Percentiles rank a stretch among this genome's conserved stretches.
These are phyloP conservation scores for Clavispora asparagi DNA, from an alignment of 805 yeast genomes.

Conservation along the genomic window DNA sequence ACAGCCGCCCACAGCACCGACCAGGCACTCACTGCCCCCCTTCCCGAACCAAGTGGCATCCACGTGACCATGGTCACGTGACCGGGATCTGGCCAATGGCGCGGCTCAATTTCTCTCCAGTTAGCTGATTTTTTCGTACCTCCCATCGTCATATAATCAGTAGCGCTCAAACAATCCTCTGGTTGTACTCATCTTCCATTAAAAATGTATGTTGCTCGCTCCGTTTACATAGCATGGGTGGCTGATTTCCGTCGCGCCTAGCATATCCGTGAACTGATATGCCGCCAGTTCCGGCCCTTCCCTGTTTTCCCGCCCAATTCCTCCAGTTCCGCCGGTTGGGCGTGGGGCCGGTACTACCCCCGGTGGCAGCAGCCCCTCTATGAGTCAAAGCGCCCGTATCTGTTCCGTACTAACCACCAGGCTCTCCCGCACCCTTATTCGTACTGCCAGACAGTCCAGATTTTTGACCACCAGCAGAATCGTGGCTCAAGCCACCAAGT, in stretches of 20 bases:
- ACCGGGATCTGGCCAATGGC: slow-evolving; percentile 8
- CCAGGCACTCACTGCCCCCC: too few relatives aligned
- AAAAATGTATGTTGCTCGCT: slow-evolving; percentile 7
- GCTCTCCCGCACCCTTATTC: slow-evolving; percentile 36
- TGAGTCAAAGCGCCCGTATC: not conserved
- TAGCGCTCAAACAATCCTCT: not conserved
- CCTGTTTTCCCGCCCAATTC: too few relatives aligned
- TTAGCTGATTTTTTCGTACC: slow-evolving; percentile 13
- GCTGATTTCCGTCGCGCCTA: too few relatives aligned
- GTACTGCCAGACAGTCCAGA: slow-evolving; percentile 33
- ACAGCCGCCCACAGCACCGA: too few relatives aligned
- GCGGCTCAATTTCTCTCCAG: slow-evolving; percentile 5
- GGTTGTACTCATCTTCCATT: not conserved
- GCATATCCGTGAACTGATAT: too few relatives aligned
- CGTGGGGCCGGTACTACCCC: too few relatives aligned
- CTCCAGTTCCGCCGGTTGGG: too few relatives aligned
- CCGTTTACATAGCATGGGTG: too few relatives aligned
- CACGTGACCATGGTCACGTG: slow-evolving; percentile 7
- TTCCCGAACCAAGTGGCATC: not conserved
- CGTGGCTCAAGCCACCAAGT: slow-evolving; percentile 20
- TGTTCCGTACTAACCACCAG: slow-evolving; percentile 8
- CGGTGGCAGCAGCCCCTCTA: too few relatives aligned
- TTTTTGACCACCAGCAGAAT: slow-evolving; percentile 30
- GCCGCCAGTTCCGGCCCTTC: too few relatives aligned
- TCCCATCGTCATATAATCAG: slow-evolving; percentile 6